Evolutionary conservation across 352 stramenopile genomes (phyloP).

Genomic region (Phytopythium boreale): DNA sequence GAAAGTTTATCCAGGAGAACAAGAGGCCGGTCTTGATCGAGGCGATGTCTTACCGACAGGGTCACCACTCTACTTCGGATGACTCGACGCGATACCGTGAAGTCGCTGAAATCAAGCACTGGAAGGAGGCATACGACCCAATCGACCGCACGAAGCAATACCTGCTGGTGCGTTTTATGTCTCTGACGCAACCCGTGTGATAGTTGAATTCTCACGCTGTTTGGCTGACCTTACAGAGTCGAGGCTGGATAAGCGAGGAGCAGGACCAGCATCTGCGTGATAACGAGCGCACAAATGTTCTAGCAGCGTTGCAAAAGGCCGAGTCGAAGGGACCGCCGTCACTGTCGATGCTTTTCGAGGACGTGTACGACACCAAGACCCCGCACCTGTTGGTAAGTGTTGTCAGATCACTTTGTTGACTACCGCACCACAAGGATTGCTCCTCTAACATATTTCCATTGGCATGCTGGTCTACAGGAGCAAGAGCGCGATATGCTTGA

Average conservation of each 20-base stretch:
- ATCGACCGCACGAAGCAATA: conserved; percentile 91
- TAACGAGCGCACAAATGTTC: conserved; percentile 85
- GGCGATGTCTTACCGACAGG: conserved; percentile 97
- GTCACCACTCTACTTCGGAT: conserved; percentile 98
- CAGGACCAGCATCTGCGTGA: conserved; percentile 82
- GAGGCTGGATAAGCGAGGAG: conserved; percentile 88
- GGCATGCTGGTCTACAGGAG: conserved; percentile 30
- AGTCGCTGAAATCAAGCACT: conserved; percentile 91
- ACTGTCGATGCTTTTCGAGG: conserved; percentile 94
- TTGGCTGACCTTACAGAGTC: conserved; percentile 34
- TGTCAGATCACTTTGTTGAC: conserved; percentile 8
- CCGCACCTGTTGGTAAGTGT: conserved; percentile 86
- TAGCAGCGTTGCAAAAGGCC: conserved; percentile 81
- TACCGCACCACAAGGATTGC: not conserved
- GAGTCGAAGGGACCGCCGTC: conserved; percentile 89
- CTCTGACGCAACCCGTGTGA: not conserved
- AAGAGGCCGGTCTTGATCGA: conserved; percentile 95
- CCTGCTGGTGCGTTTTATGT: conserved; percentile 54
- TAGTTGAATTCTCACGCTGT: not conserved
- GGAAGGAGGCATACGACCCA: conserved; percentile 87
- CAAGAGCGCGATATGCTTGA: conserved; percentile 93
- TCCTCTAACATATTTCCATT: conserved; percentile 1
- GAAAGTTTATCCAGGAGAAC: conserved; percentile 88
- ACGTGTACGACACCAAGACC: conserved; percentile 96
- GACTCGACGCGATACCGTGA: conserved; percentile 96